Base-by-base conservation (phyloP, 2,329 filamentous ascomycete species). In the Apiospora phragmitis region DNA sequence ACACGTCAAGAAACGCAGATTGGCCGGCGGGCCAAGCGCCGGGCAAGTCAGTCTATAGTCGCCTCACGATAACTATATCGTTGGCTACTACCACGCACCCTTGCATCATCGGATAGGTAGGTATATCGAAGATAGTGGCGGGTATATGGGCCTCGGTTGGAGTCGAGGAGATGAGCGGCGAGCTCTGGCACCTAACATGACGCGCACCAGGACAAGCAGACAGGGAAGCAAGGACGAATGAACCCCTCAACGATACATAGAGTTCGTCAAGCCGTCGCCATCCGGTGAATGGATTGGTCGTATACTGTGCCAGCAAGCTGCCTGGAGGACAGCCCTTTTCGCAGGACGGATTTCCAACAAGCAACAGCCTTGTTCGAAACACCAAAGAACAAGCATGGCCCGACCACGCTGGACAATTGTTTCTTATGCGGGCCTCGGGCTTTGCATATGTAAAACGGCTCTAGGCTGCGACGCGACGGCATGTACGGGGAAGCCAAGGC, bases 1-100 rank as follows among this genome's bases (percentile, higher is more conserved):
- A 62, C 55, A 62, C 55, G 55, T 62, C 29, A 38, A 62, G 55
- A 62, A 9, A 38, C 21, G 12, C 35, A 62, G 9, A n/a, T 62
- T 38, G 55, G 55, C 4, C 12, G 24, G 8, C 55, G 55, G 55
- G 55, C 55, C 55, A 62, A 38, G 29, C 21, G 14, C 55, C 29
- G 55, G 32, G 29, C 29, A 32, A 59, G 51, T 41, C 42, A 43
- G 42, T 43, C 42, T 62, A 38, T 62, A 62, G 18, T 11, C 35
- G 55, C 55, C 55, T 62, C 55, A 62, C 55, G 55, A 62, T 38
- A 62, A 62, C 55, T 38, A 62, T 62, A 62, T 62, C 55, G 21
- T 38, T 4, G 32, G 32, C 38, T 41, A 12, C 38, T 12, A 41
- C 38, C 38, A 41, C 38, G 38, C 38, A n/a, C 11, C 55, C 55